Evolutionary conservation across 75 land plant genomes (phyloP).

Genomic region (Sequoia sempervirens): DNA sequence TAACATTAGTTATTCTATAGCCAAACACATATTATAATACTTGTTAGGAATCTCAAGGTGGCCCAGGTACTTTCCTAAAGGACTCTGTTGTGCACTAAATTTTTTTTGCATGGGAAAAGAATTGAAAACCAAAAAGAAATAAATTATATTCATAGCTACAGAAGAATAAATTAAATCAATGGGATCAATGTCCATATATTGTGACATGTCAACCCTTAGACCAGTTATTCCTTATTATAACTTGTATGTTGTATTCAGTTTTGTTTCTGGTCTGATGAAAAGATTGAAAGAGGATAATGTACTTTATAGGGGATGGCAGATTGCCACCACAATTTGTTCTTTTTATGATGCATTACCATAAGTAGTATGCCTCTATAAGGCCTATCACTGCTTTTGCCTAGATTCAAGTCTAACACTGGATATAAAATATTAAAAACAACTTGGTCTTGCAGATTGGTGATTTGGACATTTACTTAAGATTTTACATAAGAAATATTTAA

Average conservation of each 20-base stretch:
- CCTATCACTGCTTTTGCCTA: neutral
- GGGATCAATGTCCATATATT: neutral
- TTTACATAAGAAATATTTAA: neutral
- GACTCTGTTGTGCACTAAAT: neutral
- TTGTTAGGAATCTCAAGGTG: too few relatives aligned
- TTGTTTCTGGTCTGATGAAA: neutral
- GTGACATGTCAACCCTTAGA: neutral
- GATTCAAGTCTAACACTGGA: neutral
- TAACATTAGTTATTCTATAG: neutral
- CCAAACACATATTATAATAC: too few relatives aligned
- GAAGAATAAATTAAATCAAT: neutral
- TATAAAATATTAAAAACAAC: neutral
- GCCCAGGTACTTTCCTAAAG: too few relatives aligned
- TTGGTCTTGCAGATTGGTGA: neutral
- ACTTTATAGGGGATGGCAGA: neutral
- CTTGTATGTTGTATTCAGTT: neutral
- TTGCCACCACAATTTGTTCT: neutral
- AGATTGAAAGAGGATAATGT: neutral
- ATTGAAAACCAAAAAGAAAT: neutral
- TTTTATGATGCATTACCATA: neutral
- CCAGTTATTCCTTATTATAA: neutral
- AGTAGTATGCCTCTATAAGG: neutral
- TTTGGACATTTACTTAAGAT: neutral
- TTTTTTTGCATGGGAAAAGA: neutral
- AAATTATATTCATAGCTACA: neutral